A percentile compares a stretch with the other conserved stretches of the same genome.
phyloP scores from a whole-genome alignment of 1,284 basidiomycete genomes.

The Ceratobasidium sp. region DNA sequence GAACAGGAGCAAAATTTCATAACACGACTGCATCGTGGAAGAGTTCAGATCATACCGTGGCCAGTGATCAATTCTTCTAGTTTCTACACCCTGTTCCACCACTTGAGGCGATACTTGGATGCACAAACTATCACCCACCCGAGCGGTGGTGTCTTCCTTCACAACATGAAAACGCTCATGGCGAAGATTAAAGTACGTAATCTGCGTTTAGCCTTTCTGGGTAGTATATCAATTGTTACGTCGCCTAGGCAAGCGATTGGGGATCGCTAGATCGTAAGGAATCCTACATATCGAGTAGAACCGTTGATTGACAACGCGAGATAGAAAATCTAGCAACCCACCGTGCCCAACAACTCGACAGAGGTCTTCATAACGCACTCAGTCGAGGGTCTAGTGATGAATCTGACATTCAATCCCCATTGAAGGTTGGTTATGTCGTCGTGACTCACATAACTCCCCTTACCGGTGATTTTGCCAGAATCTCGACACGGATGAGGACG shows the following conservation, averaged over 20 bases:
- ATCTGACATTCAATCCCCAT: too few relatives aligned
- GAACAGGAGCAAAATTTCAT: conserved; percentile 68
- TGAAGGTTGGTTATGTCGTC: too few relatives aligned
- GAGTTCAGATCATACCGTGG: conserved; percentile 31
- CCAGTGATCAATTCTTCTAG: conserved; percentile 32
- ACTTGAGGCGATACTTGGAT: conserved; percentile 55
- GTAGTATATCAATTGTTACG: too few relatives aligned
- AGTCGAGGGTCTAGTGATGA: not conserved
- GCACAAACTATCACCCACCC: conserved; percentile 58
- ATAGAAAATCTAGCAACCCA: conserved; percentile 42
- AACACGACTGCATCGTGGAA: conserved; percentile 55
- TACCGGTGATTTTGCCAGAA: too few relatives aligned
- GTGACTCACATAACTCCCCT: too few relatives aligned
- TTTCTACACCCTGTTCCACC: conserved; percentile 57
- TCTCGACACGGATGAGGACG: conserved; percentile 30
- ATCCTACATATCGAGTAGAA: too few relatives aligned
- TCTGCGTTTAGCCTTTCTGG: too few relatives aligned
- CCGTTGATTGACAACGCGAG: not conserved
- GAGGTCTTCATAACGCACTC: conserved; percentile 6
- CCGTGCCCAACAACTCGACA: conserved; percentile 24
- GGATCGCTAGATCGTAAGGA: conserved; percentile 43
- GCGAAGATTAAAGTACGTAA: conserved; percentile 64
- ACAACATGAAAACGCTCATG: conserved; percentile 67
- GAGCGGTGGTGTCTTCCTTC: conserved; percentile 61
- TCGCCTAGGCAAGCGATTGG: conserved; percentile 38